phyloP scores from a whole-genome alignment of 371 early-diverging fungal genomes.

The Rhizomucor miehei region DNA sequence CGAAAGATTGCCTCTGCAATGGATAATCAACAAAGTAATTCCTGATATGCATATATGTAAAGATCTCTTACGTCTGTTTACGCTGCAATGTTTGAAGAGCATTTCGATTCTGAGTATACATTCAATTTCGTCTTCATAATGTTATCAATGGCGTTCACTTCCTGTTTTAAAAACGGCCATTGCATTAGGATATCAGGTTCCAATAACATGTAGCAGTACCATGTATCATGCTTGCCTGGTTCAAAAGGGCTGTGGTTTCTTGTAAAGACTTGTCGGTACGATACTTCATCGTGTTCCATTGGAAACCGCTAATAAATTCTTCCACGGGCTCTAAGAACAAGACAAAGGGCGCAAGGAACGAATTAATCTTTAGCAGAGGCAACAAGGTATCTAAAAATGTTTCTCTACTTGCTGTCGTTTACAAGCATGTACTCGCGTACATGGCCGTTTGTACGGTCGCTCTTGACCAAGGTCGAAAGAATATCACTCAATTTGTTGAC shows the following conservation, averaged over 20 bases:
- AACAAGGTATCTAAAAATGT: neutral
- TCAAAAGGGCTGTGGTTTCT: constrained; percentile 77
- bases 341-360: neutral
- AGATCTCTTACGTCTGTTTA: constrained; percentile 66
- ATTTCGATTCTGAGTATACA: constrained; percentile 76
- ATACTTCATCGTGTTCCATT: constrained; percentile 97
- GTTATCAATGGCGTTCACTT: constrained; percentile 81
- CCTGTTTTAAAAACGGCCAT: constrained; percentile 37
- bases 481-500: constrained; percentile 81
- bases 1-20: constrained; percentile 83
- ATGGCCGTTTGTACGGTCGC: constrained; percentile 24
- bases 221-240: constrained; percentile 27
- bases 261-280: constrained; percentile 87
- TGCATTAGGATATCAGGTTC: constrained; percentile 4
- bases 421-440: constrained; percentile 62
- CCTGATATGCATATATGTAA: neutral
- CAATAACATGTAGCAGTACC: neutral
- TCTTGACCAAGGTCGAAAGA: constrained; percentile 59
- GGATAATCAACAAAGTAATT: neutral
- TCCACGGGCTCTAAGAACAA: constrained; percentile 70
- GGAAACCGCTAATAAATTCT: constrained; percentile 78
- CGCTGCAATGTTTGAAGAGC: constrained; percentile 76
- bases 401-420: constrained; percentile 72
- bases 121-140: constrained; percentile 85
- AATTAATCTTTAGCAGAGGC: neutral